Base-by-base conservation (phyloP, 1,284 basidiomycete genomes). In the Ceratobasidium sp. region DNA sequence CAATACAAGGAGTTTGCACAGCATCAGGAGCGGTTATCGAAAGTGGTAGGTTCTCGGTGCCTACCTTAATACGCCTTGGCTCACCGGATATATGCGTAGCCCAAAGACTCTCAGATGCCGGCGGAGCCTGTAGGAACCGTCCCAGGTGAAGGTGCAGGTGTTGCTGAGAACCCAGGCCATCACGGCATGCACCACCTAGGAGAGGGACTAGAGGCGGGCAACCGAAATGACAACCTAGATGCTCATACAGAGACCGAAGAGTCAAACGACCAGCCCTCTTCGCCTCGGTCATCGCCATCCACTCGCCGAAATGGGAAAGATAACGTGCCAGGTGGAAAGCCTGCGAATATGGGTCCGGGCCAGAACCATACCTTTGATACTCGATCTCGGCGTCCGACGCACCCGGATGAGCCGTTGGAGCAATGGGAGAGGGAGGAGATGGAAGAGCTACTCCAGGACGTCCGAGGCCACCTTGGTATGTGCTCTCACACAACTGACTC, bases 1-100 rank as follows among this genome's bases (percentile, higher is more conserved):
- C 92, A 94, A 79, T 97, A 97, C 83, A 96, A 91, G 80, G 91
- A 95, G 74, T 97, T 94, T 77, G 81, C 90, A 49, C 82, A 86
- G 41, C 87, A 93, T 78, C 90, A 93, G 73, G 94, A 95, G 76
- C 88, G 92, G 38, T 82, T 94, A 75, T 87, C 85, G 76, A 91
- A 88, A 81, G 86, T 85, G 43, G 91, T 91, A 77, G 75, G 86
- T 80, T 9, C 8, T 21, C 16, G 2, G 46, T 21, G 3, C 18
- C 5, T 23, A 18, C n/a, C 16, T 28, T 23, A 1, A 26, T 50
- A 55, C 14, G 38, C 58, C 44, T 72, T 32, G 28, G 59, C 35
- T 63, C 52, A 71, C 50, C 35, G 35, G 6, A 38, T 66, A 8
- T 54, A 64, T 57, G 18, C 70, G 13, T 74, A 88, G 90, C 80